A percentile compares a stretch with the other conserved stretches of the same genome.
These are phyloP conservation scores for Penicillium sclerotigenum DNA, from an alignment of 2,329 filamentous ascomycete species.

Conservation along the genomic window DNA sequence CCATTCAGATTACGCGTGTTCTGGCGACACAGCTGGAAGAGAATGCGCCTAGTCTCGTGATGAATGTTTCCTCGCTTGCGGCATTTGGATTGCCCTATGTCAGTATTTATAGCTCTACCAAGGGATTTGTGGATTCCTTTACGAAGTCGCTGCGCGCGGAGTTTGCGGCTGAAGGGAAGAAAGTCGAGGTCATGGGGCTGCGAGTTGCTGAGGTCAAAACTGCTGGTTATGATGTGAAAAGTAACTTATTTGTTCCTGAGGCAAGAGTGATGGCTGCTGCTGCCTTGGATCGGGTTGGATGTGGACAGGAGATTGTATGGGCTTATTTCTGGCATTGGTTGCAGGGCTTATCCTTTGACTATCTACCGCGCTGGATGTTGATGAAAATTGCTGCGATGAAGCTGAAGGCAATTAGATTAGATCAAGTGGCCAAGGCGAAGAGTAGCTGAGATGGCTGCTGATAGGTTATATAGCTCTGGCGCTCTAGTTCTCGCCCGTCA, in stretches of 20 bases:
- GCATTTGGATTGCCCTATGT: conserved; percentile 50
- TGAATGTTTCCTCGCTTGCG: conserved; percentile 52
- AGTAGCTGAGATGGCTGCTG: background rate
- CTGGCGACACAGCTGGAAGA: conserved; percentile 47
- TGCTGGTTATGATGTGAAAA: conserved; percentile 21
- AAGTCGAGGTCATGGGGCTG: conserved; percentile 43
- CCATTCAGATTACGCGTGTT: conserved; percentile 47
- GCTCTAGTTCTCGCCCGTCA: background rate
- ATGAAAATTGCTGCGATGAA: conserved; percentile 11
- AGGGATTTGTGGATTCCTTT: conserved; percentile 47
- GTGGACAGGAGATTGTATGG: conserved; percentile 28
- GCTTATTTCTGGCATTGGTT: conserved; percentile 37
- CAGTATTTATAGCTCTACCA: conserved; percentile 46
- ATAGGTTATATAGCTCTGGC: background rate
- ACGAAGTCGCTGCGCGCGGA: conserved; percentile 45
- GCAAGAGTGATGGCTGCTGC: conserved; percentile 30
- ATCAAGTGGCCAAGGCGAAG: conserved; percentile 11
- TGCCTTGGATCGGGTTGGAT: conserved; percentile 36
- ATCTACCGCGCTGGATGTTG: conserved; percentile 18
- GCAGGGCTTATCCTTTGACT: conserved; percentile 20
- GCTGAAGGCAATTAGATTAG: conserved; percentile 11
- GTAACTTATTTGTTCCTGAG: conserved; percentile 29
- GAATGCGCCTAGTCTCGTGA: conserved; percentile 46
- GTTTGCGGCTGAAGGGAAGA: conserved; percentile 35
- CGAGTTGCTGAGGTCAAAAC: conserved; percentile 35